These are phyloP conservation scores for Calocybe gangraenosa DNA, from an alignment of 768 basidiomycete species.

Conservation along the genomic window DNA sequence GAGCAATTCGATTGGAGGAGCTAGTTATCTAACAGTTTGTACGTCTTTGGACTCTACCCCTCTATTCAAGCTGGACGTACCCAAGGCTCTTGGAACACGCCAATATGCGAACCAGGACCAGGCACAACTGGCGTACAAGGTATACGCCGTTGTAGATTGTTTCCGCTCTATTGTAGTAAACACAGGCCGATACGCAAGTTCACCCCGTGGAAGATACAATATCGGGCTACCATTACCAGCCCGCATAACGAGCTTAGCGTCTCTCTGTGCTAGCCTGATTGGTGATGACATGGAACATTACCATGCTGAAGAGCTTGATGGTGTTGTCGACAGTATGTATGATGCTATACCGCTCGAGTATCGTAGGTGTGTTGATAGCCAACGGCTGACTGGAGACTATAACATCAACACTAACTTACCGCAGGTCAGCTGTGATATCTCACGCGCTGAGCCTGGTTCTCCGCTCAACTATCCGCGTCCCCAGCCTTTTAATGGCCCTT, in stretches of 20 bases:
- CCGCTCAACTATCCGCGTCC: no score
- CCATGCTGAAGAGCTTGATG: conserved; percentile 15
- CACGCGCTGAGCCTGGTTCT: no score
- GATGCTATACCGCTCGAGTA: conserved; percentile 48
- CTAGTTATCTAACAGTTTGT: no score
- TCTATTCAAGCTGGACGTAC: conserved; percentile 33
- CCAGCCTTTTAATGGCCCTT: no score
- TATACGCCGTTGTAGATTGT: conserved; percentile 52
- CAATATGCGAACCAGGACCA: conserved; percentile 29
- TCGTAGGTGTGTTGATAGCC: conserved; percentile 47
- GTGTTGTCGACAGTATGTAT: conserved; percentile 39
- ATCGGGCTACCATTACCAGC: conserved; percentile 10
- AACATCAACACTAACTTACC: conserved; percentile 38
- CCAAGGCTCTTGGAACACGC: conserved; percentile 28
- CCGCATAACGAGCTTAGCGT: conserved; percentile 31
- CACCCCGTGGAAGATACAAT: no score
- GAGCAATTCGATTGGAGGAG: no score
- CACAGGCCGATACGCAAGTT: conserved; percentile 12
- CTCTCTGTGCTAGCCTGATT: conserved; percentile 41
- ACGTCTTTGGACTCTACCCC: conserved; percentile 20
- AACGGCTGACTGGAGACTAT: conserved; percentile 35
- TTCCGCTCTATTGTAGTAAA: conserved; percentile 48
- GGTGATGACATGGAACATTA: conserved; percentile 42
- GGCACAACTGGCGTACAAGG: conserved; percentile 37
- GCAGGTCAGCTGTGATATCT: no score